Evolutionary conservation across 1,139 yeast species (phyloP).

Genomic region (Nadsonia starkeyi-henricii): DNA sequence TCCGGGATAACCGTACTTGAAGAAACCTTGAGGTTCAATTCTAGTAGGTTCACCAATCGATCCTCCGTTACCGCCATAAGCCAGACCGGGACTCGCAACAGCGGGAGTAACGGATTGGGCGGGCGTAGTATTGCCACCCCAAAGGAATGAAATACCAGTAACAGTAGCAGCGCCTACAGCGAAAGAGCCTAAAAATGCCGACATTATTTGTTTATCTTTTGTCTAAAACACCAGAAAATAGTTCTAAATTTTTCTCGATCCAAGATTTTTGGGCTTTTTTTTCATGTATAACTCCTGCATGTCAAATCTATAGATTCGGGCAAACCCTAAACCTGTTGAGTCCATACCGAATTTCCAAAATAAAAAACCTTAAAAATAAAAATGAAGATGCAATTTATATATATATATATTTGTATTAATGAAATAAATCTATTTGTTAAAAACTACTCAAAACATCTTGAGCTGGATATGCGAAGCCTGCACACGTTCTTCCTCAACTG

Average conservation of each 20-base stretch:
- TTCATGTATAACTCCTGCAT: too few relatives aligned
- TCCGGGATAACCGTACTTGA: conserved; percentile 88
- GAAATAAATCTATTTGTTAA: too few relatives aligned
- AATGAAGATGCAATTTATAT: too few relatives aligned
- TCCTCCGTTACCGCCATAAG: neutral
- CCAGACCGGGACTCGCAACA: neutral
- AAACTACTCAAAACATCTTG: conserved; percentile 13
- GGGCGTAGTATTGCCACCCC: neutral
- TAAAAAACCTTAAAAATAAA: too few relatives aligned
- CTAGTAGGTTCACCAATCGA: neutral
- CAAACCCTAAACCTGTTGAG: too few relatives aligned
- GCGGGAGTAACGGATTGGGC: neutral
- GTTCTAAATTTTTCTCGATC: too few relatives aligned
- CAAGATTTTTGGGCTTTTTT: too few relatives aligned
- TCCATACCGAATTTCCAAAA: too few relatives aligned
- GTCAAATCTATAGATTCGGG: too few relatives aligned
- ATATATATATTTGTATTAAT: too few relatives aligned
- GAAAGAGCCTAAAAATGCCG: neutral
- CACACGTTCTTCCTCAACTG: conserved; percentile 7
- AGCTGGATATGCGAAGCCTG: conserved; percentile 19
- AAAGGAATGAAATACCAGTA: neutral
- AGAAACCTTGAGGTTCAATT: conserved; percentile 27
- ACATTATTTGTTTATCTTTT: neutral
- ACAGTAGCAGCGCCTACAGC: neutral
- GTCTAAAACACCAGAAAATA: too few relatives aligned